Evolutionary conservation across 106 monocot species (phyloP).

Genomic region (Apostasia ramifera): DNA sequence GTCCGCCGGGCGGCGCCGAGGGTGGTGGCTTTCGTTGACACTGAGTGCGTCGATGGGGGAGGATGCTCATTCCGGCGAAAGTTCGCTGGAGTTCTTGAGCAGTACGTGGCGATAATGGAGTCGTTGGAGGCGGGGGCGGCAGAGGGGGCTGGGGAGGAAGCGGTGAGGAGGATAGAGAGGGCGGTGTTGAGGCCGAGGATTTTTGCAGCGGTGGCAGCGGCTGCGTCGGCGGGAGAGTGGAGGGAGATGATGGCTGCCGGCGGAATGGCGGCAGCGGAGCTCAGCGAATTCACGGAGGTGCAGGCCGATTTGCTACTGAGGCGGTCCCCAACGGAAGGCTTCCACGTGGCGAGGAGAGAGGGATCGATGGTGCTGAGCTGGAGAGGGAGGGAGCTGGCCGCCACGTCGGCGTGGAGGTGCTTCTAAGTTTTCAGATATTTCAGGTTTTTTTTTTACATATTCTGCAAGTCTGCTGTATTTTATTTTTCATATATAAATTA

Average conservation of each 20-base stretch:
- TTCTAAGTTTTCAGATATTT: neutral
- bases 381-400: slow-evolving; percentile 47
- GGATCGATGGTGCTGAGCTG: slow-evolving; percentile 53
- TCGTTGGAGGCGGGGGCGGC: slow-evolving; percentile 30
- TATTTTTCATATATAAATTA: too few relatives aligned
- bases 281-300: slow-evolving; percentile 61
- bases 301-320: slow-evolving; percentile 68
- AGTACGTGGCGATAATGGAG: slow-evolving; percentile 36
- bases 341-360: slow-evolving; percentile 51
- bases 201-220: slow-evolving; percentile 14
- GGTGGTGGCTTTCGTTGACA: slow-evolving; percentile 42
- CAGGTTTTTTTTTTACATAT: too few relatives aligned
- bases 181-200: slow-evolving; percentile 35
- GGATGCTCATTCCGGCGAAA: slow-evolving; percentile 25
- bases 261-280: slow-evolving; percentile 26
- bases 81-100: slow-evolving; percentile 35
- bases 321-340: slow-evolving; percentile 39
- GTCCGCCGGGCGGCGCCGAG: slow-evolving; percentile 28
- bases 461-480: too few relatives aligned
- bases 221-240: slow-evolving; percentile 18
- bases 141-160: slow-evolving; percentile 23
- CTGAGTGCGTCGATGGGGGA: slow-evolving; percentile 13
- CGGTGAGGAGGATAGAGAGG: slow-evolving; percentile 30
- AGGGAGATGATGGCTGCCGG: slow-evolving; percentile 26
- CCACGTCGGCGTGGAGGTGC: slow-evolving; percentile 68